Evolutionary conservation across 2,329 filamentous ascomycete species (phyloP).

Genomic region (Cercospora nicotianae): DNA sequence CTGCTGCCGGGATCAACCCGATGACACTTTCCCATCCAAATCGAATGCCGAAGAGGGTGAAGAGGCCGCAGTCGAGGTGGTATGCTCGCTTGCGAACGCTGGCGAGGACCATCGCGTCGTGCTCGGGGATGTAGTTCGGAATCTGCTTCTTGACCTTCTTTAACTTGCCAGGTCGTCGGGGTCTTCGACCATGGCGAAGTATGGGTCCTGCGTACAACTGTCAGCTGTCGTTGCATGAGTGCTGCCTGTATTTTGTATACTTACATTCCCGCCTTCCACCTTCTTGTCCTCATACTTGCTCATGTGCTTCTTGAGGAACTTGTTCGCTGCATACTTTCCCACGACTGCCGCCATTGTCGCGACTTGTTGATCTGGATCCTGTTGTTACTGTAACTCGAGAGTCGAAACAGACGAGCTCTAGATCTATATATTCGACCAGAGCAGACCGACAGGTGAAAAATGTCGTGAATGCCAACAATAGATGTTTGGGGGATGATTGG

Average conservation of each 20-base stretch:
- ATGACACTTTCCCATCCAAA: conserved; percentile 91
- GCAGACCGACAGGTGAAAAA: neutral
- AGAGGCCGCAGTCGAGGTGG: conserved; percentile 78
- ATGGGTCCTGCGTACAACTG: conserved; percentile 68
- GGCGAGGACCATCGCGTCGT: conserved; percentile 80
- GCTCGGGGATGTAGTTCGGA: conserved; percentile 75
- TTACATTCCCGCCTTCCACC: conserved; percentile 44
- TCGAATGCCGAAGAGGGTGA: conserved; percentile 75
- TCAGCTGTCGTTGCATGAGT: conserved; percentile 13
- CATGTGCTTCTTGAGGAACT: conserved; percentile 51
- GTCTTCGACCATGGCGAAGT: conserved; percentile 79
- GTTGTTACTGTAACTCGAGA: neutral
- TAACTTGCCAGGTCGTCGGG: conserved; percentile 67
- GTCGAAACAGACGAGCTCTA: neutral
- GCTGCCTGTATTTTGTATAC: neutral
- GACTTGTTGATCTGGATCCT: neutral
- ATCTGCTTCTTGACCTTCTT: conserved; percentile 85
- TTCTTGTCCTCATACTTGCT: conserved; percentile 50
- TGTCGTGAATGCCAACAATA: conserved; percentile 24
- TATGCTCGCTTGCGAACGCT: conserved; percentile 85
- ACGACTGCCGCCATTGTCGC: conserved; percentile 47
- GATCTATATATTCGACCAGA: conserved; percentile 14
- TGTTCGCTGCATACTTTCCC: conserved; percentile 53
- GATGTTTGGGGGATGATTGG: conserved; percentile 23
- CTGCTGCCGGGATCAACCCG: conserved; percentile 76